Percentiles rank a stretch among this genome's conserved stretches.
Evolutionary conservation across 2,329 filamentous ascomycete genomes (phyloP).

Genomic region (Aspergillus tamarii): DNA sequence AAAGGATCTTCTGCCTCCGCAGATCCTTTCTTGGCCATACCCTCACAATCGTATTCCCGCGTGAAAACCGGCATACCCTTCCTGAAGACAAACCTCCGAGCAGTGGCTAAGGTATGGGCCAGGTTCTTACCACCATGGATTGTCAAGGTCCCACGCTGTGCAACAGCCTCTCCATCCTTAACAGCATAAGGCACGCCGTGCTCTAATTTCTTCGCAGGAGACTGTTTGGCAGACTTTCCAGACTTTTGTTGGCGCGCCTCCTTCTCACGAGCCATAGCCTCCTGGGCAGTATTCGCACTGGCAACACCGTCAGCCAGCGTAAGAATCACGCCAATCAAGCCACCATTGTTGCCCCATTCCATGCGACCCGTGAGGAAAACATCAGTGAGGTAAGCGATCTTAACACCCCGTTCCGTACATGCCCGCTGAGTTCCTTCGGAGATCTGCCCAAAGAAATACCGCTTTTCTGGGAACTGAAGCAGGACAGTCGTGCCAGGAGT

Average conservation of each 20-base stretch:
- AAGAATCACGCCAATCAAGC: constrained; percentile 81
- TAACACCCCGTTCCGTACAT: constrained; percentile 67
- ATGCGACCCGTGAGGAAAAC: constrained; percentile 81
- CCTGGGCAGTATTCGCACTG: constrained; percentile 50
- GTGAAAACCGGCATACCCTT: constrained; percentile 75
- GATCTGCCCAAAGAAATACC: constrained; percentile 83
- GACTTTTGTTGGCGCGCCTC: constrained; percentile 12
- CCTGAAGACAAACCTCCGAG: constrained; percentile 81
- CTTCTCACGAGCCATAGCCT: constrained; percentile 35
- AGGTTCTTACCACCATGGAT: constrained; percentile 83
- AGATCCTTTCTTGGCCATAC: constrained; percentile 27
- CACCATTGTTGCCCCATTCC: constrained; percentile 76
- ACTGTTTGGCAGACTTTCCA: constrained; percentile 14
- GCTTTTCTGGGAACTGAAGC: constrained; percentile 77
- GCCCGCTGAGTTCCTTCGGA: constrained; percentile 84
- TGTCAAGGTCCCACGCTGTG: constrained; percentile 51
- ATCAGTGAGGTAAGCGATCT: constrained; percentile 68
- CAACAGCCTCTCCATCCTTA: constrained; percentile 26
- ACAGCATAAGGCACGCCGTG: constrained; percentile 33
- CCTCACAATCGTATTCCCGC: constrained; percentile 63
- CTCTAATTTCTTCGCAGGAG: constrained; percentile 27
- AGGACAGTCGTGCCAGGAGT: constrained; percentile 78
- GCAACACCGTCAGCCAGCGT: constrained; percentile 73
- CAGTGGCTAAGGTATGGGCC: constrained; percentile 77
- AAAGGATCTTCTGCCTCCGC: constrained; percentile 27